These are phyloP conservation scores for Styphnolobium japonicum DNA, from an alignment of 306 rosid genomes.

Conservation along the genomic window DNA sequence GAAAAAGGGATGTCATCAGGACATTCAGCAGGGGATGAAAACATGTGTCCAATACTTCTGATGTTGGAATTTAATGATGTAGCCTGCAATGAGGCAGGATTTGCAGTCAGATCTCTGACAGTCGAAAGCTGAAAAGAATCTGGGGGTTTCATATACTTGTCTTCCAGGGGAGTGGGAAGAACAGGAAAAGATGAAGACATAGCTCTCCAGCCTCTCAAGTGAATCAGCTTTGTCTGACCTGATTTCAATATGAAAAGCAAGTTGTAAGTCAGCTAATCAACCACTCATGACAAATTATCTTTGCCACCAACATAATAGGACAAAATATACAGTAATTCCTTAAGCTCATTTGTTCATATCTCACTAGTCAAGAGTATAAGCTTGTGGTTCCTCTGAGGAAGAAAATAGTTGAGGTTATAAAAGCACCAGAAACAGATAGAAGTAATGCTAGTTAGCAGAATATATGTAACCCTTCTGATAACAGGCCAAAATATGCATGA, in stretches of 20 bases:
- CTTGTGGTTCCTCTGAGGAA: neutral
- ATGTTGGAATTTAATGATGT: slow-evolving; percentile 40
- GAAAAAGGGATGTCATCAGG: slow-evolving; percentile 29
- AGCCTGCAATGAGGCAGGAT: slow-evolving; percentile 39
- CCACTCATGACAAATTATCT: slow-evolving; percentile 15
- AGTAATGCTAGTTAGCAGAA: neutral
- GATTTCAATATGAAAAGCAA: slow-evolving; percentile 27
- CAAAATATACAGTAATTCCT: neutral
- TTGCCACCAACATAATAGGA: slow-evolving; percentile 12
- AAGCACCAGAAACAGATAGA: slow-evolving; percentile 10
- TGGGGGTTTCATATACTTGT: slow-evolving; percentile 41
- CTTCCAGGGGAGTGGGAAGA: slow-evolving; percentile 40
- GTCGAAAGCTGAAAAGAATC: slow-evolving; percentile 55
- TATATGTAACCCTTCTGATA: neutral
- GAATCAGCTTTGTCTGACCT: slow-evolving; percentile 26
- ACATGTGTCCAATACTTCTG: slow-evolving; percentile 40
- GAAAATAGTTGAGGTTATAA: slow-evolving; percentile 6
- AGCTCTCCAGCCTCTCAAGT: slow-evolving; percentile 28
- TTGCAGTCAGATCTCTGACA: slow-evolving; percentile 34
- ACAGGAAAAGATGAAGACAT: slow-evolving; percentile 56
- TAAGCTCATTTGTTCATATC: neutral
- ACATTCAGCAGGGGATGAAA: slow-evolving; percentile 44
- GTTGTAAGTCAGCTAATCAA: slow-evolving; percentile 24
- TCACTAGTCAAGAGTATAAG: slow-evolving; percentile 1
- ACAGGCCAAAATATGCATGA: neutral